A percentile compares a stretch with the other conserved stretches of the same genome.
Evolutionary conservation across 2,329 filamentous ascomycete genomes (phyloP).

Genomic region (Plenodomus lindquistii): DNA sequence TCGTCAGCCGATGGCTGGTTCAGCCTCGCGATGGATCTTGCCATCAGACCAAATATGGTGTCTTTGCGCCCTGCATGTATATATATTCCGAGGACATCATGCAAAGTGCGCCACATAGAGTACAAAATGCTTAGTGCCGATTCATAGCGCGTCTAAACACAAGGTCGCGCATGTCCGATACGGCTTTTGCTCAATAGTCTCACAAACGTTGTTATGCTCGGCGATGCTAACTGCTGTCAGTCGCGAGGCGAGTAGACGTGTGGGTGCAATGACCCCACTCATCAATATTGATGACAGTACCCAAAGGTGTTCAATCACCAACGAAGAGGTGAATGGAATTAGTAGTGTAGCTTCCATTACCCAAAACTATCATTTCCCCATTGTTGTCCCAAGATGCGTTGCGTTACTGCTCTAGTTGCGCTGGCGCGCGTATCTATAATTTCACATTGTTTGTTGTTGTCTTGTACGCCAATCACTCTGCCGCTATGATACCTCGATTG

Average conservation of each 20-base stretch:
- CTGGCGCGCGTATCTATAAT: no score
- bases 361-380: no score
- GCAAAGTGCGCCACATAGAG: background rate
- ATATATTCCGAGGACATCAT: background rate
- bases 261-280: background rate
- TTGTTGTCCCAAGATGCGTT: no score
- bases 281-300: background rate
- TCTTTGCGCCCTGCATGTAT: constrained; percentile 11
- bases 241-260: background rate
- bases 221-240: background rate
- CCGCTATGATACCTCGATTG: background rate
- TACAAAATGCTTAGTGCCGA: background rate
- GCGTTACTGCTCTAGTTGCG: no score
- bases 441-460: no score
- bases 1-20: constrained; percentile 14
- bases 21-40: constrained; percentile 8
- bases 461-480: background rate
- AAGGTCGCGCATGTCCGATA: background rate
- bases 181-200: background rate
- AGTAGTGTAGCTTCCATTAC: no score
- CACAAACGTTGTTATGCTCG: background rate
- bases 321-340: no score
- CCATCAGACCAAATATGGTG: constrained; percentile 3
- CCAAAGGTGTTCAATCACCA: background rate
- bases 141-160: background rate